These are phyloP conservation scores for Tuber magnatum DNA, from an alignment of 495 filamentous ascomycete species.

Conservation along the genomic window DNA sequence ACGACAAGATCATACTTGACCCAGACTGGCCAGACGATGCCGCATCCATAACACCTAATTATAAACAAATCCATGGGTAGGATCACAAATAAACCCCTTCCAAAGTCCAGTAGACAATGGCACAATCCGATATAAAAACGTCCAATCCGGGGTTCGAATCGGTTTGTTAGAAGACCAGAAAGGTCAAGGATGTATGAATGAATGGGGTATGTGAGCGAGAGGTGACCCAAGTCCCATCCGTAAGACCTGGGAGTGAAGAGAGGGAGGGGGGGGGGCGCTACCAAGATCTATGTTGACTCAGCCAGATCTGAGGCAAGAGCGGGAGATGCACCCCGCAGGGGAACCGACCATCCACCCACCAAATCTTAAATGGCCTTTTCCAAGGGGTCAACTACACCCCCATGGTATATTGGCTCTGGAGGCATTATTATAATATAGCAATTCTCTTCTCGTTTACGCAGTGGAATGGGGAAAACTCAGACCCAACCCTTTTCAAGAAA, in stretches of 20 bases:
- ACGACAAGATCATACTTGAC: neutral
- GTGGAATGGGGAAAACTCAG: neutral
- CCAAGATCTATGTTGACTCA: conserved; percentile 5
- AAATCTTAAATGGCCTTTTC: neutral
- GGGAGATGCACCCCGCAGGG: neutral
- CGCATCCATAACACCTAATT: neutral
- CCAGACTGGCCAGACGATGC: neutral
- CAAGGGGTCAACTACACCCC: neutral
- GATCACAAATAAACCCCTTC: neutral
- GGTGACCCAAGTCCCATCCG: neutral
- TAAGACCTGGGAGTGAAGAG: neutral
- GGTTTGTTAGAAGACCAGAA: neutral
- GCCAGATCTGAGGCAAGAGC: neutral
- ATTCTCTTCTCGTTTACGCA: neutral
- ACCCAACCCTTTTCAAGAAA: neutral
- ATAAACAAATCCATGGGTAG: neutral
- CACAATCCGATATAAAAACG: neutral
- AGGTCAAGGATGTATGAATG: neutral
- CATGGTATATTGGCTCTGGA: neutral
- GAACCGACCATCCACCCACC: neutral
- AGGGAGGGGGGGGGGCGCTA: neutral
- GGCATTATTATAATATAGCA: neutral
- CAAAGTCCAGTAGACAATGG: neutral
- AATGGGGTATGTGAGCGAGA: neutral
- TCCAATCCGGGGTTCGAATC: neutral